Evolutionary conservation across 2,329 filamentous ascomycete species (phyloP), one percentile per base, ranked within the genome.

Genomic region (Colletotrichum filicis): DNA sequence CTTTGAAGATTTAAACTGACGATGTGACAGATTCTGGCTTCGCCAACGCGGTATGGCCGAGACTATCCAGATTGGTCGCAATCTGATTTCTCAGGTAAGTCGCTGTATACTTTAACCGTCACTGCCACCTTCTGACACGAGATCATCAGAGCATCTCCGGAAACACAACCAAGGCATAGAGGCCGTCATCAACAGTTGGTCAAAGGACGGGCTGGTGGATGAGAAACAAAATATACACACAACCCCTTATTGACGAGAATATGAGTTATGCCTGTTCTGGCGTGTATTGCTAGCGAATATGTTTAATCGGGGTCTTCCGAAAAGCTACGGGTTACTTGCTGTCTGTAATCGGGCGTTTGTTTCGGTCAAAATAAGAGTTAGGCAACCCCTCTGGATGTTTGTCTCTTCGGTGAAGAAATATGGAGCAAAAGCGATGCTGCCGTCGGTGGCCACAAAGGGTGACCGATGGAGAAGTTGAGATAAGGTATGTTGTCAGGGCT

Each of bases 41-140:
- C 85, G 88, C n/a, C 90, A 92, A 78, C 85, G 87, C 64, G 87
- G 89, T 12, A 86, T 89, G 79, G 82, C 84, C 4, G 90, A 91
- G 75, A 90, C 89, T 0, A 88, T 92, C 64, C 81, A 88, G 62
- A 83, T 91, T 30, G 90, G 90, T 4, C 85, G 86, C 66, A 83
- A 78, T 28, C 82, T 90, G 79, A 91, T 92, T 76, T 81, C 85
- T n/a, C 84, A 88, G 79, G 83, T 81, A 72, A 68, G 78, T 69
- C 16, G 19, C 28, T 11, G 14, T 57, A n/a, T 12, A 11, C 9
- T 16, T 42, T 19, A 8, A 24, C 26, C 9, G 19, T 9, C 7
- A 28, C n/a, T 8, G 30, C 12, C 19, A 26, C n/a, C n/a, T 58
- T 8, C 53, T 66, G 9, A 64, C 22, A 26, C 22, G 32, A 32